phyloP scores from a whole-genome alignment of 192 early-diverging fungal species.

The Blastocladiella britannica region DNA sequence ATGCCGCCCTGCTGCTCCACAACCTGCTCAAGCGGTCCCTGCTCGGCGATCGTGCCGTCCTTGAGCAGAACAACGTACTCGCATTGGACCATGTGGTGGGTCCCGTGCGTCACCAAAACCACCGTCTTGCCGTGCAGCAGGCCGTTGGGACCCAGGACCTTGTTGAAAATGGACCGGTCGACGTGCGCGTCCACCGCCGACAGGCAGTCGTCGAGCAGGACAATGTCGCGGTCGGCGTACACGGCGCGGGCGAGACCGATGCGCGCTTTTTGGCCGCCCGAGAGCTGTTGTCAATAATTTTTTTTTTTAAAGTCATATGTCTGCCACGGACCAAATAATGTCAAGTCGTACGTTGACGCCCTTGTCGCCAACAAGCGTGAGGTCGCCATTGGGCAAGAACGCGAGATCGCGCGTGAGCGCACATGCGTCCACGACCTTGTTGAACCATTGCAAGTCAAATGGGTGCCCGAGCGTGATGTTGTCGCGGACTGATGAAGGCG shows the following conservation, averaged over 20 bases:
- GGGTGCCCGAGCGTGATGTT: conserved; percentile 52
- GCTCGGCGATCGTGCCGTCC: too few relatives aligned
- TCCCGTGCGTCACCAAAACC: conserved; percentile 60
- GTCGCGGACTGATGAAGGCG: too few relatives aligned
- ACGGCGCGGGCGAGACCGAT: conserved; percentile 58
- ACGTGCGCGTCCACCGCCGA: conserved; percentile 52
- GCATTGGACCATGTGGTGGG: too few relatives aligned
- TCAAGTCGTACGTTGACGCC: conserved; percentile 32
- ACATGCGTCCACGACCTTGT: conserved; percentile 42
- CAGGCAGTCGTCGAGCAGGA: conserved; percentile 62
- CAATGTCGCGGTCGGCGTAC: conserved; percentile 43
- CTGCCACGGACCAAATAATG: conserved; percentile 41
- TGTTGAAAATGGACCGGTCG: conserved; percentile 59
- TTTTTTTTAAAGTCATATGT: too few relatives aligned
- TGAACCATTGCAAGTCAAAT: conserved; percentile 37
- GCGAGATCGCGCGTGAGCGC: conserved; percentile 49
- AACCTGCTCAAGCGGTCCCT: too few relatives aligned
- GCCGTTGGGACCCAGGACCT: conserved; percentile 73
- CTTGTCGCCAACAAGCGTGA: conserved; percentile 41
- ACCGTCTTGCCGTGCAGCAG: conserved; percentile 55
- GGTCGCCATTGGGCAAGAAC: conserved; percentile 39
- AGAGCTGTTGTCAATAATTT: conserved; percentile 36
- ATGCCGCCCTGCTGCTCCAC: too few relatives aligned
- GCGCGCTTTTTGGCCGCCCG: conserved; percentile 55
- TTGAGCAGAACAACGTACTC: too few relatives aligned